These are phyloP conservation scores for Boletus rubescentipes DNA, from an alignment of 768 basidiomycete species.

Conservation along the genomic window DNA sequence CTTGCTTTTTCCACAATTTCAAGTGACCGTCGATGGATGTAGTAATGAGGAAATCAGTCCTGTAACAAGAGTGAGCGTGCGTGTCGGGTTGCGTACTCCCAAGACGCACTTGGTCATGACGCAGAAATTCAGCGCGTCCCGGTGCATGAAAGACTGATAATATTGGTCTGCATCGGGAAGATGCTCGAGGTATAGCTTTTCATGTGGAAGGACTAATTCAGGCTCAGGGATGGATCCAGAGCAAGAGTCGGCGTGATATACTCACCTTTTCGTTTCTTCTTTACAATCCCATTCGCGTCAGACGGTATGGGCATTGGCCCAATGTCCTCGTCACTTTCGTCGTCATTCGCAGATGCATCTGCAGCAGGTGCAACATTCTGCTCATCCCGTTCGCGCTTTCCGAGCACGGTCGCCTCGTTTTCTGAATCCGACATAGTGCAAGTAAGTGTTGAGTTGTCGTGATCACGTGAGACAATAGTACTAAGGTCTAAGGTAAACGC, in stretches of 20 bases:
- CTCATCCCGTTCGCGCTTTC: conserved; percentile 57
- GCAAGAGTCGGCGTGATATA: conserved; percentile 13
- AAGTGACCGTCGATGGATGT: conserved; percentile 94
- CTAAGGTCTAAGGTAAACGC: background rate
- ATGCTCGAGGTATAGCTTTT: conserved; percentile 89
- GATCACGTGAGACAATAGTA: conserved; percentile 9
- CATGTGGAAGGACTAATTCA: conserved; percentile 82
- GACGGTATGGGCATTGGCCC: conserved; percentile 83
- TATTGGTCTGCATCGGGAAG: conserved; percentile 92
- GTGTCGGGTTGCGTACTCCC: no score
- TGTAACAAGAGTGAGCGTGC: conserved; percentile 32
- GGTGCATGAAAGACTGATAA: conserved; percentile 97
- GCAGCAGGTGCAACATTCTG: conserved; percentile 13
- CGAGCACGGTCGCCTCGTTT: conserved; percentile 54
- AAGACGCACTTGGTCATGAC: conserved; percentile 78
- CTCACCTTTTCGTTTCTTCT: conserved; percentile 86
- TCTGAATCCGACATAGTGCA: conserved; percentile 44
- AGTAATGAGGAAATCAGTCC: conserved; percentile 92
- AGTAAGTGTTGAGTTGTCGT: background rate
- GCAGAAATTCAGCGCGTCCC: conserved; percentile 86
- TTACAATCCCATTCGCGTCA: conserved; percentile 36
- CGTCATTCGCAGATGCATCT: conserved; percentile 29
- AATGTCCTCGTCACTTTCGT: conserved; percentile 72
- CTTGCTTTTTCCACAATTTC: conserved; percentile 99
- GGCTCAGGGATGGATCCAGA: background rate